phyloP scores from a whole-genome alignment of 441 rosid genomes.

The Arabidopsis hybrid region DNA sequence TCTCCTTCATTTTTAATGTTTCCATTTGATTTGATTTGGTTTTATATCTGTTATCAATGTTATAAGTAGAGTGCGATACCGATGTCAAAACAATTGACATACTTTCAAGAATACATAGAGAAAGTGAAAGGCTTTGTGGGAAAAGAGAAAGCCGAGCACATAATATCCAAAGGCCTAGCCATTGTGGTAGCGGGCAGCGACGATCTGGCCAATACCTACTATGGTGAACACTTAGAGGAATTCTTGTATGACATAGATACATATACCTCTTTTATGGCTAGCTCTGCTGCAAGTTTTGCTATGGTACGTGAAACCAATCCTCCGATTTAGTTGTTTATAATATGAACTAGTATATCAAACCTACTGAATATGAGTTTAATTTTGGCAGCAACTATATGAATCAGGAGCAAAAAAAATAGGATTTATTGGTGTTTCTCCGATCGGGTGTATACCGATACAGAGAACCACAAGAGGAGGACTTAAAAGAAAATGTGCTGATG shows the following conservation, averaged over 20 bases:
- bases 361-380: conserved; percentile 28
- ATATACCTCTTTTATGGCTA: conserved; percentile 55
- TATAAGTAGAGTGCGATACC: conserved; percentile 65
- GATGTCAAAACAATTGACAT: conserved; percentile 55
- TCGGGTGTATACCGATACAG: conserved; percentile 70
- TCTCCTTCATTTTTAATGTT: not conserved
- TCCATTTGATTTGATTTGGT: conserved; percentile 2
- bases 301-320: conserved; percentile 43
- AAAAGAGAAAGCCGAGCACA: conserved; percentile 51
- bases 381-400: conserved; percentile 55
- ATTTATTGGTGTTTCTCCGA: conserved; percentile 62
- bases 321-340: not conserved
- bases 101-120: conserved; percentile 60
- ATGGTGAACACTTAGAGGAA: conserved; percentile 39
- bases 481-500: conserved; percentile 47
- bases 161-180: conserved; percentile 51
- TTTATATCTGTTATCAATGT: conserved; percentile 8
- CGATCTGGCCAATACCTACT: conserved; percentile 68
- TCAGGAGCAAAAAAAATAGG: conserved; percentile 65
- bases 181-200: conserved; percentile 61
- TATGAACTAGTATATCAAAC: conserved; percentile 5
- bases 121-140: conserved; percentile 57
- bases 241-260: conserved; percentile 47
- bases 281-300: conserved; percentile 52
- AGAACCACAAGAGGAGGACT: conserved; percentile 65